Conservation (phyloP, 1,284 basidiomycete species). For the Rhodotorula sp. region DNA sequence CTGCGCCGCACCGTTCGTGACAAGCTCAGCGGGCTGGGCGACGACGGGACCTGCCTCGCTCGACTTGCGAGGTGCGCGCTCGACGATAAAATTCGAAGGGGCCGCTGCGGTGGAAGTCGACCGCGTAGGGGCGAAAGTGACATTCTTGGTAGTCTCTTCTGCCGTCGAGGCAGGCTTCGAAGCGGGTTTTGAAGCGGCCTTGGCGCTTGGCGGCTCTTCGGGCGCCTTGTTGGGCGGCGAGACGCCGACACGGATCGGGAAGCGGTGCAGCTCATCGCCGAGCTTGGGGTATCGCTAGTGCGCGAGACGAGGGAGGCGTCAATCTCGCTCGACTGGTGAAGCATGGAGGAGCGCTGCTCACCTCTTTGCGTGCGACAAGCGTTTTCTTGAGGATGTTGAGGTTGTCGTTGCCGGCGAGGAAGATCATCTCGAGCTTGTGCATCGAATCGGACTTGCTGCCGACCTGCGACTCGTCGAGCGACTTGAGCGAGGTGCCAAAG, state of each 20-base stretch:
- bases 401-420: background rate
- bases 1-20: background rate
- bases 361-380: slow-evolving; percentile 2
- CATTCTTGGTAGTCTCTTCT: background rate
- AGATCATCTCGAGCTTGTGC: slow-evolving; percentile 12
- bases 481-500: background rate
- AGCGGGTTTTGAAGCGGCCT: background rate
- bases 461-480: background rate
- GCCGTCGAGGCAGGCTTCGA: background rate
- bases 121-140: background rate
- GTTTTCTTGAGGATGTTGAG: background rate
- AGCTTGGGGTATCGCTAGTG: slow-evolving; percentile 4
- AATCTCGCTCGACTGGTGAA: background rate
- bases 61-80: slow-evolving; percentile 2
- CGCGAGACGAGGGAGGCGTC: too few species aligned
- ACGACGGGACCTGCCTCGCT: slow-evolving; percentile 3
- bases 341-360: background rate
- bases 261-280: background rate
- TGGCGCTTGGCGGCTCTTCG: too few species aligned
- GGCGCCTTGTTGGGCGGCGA: background rate
- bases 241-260: background rate
- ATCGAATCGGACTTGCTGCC: background rate
- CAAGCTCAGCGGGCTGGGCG: background rate
- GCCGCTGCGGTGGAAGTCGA: background rate
- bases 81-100: background rate